Base-by-base conservation (phyloP, 768 basidiomycete species). In the Mycena polygramma region DNA sequence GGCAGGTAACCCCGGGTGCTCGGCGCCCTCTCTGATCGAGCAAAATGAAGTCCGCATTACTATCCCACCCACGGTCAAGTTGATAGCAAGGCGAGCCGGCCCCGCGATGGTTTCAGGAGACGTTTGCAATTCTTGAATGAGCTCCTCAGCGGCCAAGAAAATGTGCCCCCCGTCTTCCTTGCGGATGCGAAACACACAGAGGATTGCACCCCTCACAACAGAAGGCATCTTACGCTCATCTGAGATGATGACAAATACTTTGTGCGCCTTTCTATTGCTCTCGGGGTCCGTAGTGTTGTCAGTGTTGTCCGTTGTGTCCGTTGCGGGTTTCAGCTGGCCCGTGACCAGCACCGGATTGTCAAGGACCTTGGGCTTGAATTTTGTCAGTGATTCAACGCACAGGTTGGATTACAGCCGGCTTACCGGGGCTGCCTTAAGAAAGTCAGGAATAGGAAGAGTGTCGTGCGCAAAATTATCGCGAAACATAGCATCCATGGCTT, bases 81-180 rank as follows among this genome's bases (percentile, higher is more conserved):
- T n/a, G 5, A 63, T 20, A 4, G 61, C 51, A 0, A 63, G 36
- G 7, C 61, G 61, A 14, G 61, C 61, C 52, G 51, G 39, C 7
- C 61, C 61, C 5, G 26, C 39, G 26, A 63, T 20, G 8, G 36
- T 14, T 41, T 63, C 61, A 13, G 61, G 8, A 7, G 61, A 63
- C 3, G 10, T 13, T 36, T 63, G 61, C 0, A 63, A 37, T 51
- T 63, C 17, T n/a, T 63, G 49, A 26, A 53, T 15, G 1, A 63
- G 51, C 35, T 52, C 61, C 10, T 15, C 11, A 6, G 13, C 51
- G 4, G 41, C 22, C 6, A 63, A 22, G 15, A 45, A n/a, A n/a
- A 26, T 14, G 17, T 11, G 43, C 5, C 20, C 14, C 9, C 26
- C 30, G 30, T 30, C 58, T 15, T 60, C 58, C 22, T 48, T 9